These are phyloP conservation scores for Byssochlamys sp. DNA, from an alignment of 2,329 filamentous ascomycete genomes.

Conservation along the genomic window DNA sequence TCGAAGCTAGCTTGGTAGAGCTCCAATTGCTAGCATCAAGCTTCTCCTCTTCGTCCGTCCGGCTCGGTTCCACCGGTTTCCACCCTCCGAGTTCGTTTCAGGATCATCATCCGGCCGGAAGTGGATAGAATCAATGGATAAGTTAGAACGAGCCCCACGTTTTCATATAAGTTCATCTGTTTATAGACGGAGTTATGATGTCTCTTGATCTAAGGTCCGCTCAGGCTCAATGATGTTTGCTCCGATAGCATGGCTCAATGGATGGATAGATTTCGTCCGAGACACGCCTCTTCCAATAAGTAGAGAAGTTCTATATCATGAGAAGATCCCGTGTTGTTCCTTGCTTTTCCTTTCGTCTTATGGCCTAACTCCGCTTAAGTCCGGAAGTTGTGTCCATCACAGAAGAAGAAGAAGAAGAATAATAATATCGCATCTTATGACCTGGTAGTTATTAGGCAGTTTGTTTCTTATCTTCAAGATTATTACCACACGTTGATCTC, in stretches of 20 bases:
- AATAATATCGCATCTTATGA: no score
- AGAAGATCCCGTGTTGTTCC: neutral
- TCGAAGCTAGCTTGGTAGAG: neutral
- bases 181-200: neutral
- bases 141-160: neutral
- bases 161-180: no score
- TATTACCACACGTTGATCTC: no score
- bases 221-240: no score
- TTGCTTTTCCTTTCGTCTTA: neutral
- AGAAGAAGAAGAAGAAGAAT: no score
- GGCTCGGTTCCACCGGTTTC: neutral
- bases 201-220: neutral
- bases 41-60: neutral
- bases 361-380: neutral
- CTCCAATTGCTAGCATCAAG: neutral
- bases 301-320: neutral
- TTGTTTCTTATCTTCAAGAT: no score
- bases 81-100: neutral
- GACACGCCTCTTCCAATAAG: no score
- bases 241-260: no score
- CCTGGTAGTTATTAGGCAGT: no score
- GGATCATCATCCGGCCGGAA: neutral
- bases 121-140: neutral
- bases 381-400: neutral
- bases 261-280: no score